phyloP scores from a whole-genome alignment of 371 early-diverging fungal genomes.

The Gilbertella persicaria region DNA sequence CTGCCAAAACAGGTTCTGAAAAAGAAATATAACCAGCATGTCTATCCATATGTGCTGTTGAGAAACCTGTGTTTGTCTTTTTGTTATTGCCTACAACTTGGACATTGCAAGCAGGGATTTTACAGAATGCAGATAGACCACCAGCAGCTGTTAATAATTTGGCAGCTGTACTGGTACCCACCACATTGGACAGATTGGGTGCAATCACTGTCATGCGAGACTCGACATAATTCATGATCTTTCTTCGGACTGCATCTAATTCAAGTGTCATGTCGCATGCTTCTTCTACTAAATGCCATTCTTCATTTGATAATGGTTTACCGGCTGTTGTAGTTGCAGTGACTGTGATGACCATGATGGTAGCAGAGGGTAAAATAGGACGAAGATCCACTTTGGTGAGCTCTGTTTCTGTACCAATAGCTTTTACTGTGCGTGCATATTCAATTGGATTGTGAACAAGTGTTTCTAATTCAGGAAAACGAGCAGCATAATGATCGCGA shows the following conservation, averaged over 20 bases:
- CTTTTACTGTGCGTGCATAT: slow-evolving; percentile 86
- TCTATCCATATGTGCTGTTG: slow-evolving; percentile 66
- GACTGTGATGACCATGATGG: slow-evolving; percentile 91
- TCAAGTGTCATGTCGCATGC: slow-evolving; percentile 83
- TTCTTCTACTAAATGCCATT: slow-evolving; percentile 69
- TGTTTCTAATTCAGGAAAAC: slow-evolving; percentile 91
- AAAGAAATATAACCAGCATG: slow-evolving; percentile 83
- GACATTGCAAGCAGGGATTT: slow-evolving; percentile 92
- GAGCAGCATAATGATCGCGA: slow-evolving; percentile 84
- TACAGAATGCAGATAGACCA: slow-evolving; percentile 83
- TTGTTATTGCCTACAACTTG: slow-evolving; percentile 63
- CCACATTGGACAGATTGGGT: slow-evolving; percentile 89
- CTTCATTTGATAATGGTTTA: slow-evolving; percentile 56
- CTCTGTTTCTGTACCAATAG: slow-evolving; percentile 79
- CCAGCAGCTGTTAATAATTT: slow-evolving; percentile 91
- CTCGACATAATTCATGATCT: slow-evolving; percentile 89
- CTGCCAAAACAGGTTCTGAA: slow-evolving; percentile 66
- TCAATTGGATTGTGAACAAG: slow-evolving; percentile 86
- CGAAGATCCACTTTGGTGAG: slow-evolving; percentile 72
- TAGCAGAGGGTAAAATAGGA: slow-evolving; percentile 80
- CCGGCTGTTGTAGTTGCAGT: slow-evolving; percentile 89
- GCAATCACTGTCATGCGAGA: slow-evolving; percentile 92
- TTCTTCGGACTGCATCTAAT: slow-evolving; percentile 71
- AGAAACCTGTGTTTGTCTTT: slow-evolving; percentile 78
- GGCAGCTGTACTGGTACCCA: slow-evolving; percentile 90